A percentile compares a stretch with the other conserved stretches of the same genome.
phyloP scores from a whole-genome alignment of 805 yeast species.

The Metschnikowia aberdeeniae region DNA sequence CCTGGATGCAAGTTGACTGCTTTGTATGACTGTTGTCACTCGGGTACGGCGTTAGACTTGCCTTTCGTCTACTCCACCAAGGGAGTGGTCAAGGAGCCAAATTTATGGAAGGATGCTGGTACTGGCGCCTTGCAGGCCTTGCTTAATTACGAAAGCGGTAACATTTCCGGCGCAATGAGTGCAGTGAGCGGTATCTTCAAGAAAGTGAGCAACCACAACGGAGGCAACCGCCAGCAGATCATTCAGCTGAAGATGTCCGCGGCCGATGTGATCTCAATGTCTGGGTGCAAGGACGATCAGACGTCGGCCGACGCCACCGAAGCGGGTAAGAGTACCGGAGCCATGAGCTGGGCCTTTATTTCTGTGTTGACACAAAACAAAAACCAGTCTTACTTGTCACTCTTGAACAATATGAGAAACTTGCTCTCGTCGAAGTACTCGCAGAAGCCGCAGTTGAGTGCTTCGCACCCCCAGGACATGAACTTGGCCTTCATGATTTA shows the following conservation, averaged over 20 bases:
- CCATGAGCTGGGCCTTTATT: conserved; percentile 78
- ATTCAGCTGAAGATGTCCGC: conserved; percentile 60
- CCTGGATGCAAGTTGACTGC: conserved; percentile 77
- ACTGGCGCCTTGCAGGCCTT: conserved; percentile 47
- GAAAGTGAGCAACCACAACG: conserved; percentile 22
- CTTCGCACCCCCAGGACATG: conserved; percentile 77
- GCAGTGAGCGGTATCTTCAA: conserved; percentile 33
- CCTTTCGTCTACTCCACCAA: conserved; percentile 80
- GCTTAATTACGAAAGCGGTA: conserved; percentile 25
- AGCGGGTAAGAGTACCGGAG: conserved; percentile 72
- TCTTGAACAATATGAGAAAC: conserved; percentile 66
- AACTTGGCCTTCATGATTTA: conserved; percentile 32
- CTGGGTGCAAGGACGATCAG: conserved; percentile 83
- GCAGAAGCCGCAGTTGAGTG: conserved; percentile 79
- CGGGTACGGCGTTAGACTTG: conserved; percentile 77
- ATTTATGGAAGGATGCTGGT: conserved; percentile 71
- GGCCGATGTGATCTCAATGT: conserved; percentile 71
- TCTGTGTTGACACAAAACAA: conserved; percentile 58
- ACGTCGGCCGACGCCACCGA: conserved; percentile 76
- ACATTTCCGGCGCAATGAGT: conserved; percentile 36
- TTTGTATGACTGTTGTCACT: conserved; percentile 80
- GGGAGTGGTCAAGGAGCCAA: conserved; percentile 80
- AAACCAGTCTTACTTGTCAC: conserved; percentile 62
- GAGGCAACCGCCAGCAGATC: conserved; percentile 24
- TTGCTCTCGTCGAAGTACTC: conserved; percentile 60